These are phyloP conservation scores for Fomitopsis betulina DNA, from an alignment of 1,284 basidiomycete genomes.

Conservation along the genomic window DNA sequence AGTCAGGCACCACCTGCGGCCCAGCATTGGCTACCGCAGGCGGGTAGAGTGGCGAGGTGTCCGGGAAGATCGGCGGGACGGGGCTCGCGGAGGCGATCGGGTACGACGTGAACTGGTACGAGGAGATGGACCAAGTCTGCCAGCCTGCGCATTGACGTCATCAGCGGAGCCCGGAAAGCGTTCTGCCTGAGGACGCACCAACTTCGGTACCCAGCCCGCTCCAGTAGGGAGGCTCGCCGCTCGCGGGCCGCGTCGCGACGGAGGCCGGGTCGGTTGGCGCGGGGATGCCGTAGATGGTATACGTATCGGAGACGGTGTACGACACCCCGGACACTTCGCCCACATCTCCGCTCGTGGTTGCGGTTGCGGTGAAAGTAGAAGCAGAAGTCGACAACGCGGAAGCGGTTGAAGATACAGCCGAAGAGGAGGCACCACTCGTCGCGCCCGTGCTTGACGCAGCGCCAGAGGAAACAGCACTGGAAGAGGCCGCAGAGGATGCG, in stretches of 20 bases:
- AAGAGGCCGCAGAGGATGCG: neutral
- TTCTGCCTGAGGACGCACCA: constrained; percentile 11
- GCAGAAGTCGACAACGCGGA: neutral
- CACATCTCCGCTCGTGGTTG: constrained; percentile 2
- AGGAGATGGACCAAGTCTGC: constrained; percentile 18
- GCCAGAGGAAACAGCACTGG: neutral
- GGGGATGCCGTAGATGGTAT: constrained; percentile 6
- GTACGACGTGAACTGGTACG: constrained; percentile 26
- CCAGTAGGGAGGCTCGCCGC: constrained; percentile 16
- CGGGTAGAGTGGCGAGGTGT: constrained; percentile 23
- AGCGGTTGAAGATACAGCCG: constrained; percentile 4
- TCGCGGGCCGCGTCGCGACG: constrained; percentile 4
- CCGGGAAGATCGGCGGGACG: constrained; percentile 25
- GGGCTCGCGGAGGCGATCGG: constrained; percentile 27
- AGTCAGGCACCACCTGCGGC: constrained; percentile 36
- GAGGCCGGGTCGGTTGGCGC: constrained; percentile 5
- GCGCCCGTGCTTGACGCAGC: neutral
- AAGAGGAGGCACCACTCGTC: constrained; percentile 6
- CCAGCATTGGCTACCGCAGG: constrained; percentile 25
- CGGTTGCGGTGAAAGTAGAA: neutral
- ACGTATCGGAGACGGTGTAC: constrained; percentile 6
- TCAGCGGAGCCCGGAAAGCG: neutral
- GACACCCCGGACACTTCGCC: constrained; percentile 7
- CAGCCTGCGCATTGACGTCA: constrained; percentile 11
- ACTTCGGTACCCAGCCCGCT: constrained; percentile 19